Evolutionary conservation across 2,329 filamentous ascomycete species (phyloP).

Genomic region (Elsinoe australis): DNA sequence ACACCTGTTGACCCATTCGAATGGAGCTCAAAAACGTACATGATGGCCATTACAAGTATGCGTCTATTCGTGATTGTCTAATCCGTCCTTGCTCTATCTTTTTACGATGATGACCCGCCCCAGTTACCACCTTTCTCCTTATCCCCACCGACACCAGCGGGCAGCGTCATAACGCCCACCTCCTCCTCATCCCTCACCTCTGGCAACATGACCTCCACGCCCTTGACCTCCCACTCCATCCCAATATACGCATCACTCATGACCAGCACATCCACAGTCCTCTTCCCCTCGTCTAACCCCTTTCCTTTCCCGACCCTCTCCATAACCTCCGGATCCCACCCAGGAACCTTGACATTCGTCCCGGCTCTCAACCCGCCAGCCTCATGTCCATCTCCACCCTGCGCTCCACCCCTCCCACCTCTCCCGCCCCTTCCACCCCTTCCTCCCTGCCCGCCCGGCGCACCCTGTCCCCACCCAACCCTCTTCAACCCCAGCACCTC

Average conservation of each 20-base stretch:
- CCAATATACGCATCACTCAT: slow-evolving; percentile 84
- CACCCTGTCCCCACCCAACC: slow-evolving; percentile 58
- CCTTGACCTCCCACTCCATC: slow-evolving; percentile 54
- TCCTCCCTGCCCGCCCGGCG: slow-evolving; percentile 23
- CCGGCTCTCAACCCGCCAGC: slow-evolving; percentile 45
- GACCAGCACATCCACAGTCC: slow-evolving; percentile 64
- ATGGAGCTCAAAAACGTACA: too few relatives aligned
- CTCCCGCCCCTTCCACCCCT: slow-evolving; percentile 25
- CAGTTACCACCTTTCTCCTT: slow-evolving; percentile 13
- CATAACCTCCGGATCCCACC: slow-evolving; percentile 21
- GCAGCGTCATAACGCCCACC: slow-evolving; percentile 22
- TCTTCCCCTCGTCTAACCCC: slow-evolving; percentile 34
- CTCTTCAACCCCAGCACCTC: slow-evolving; percentile 83
- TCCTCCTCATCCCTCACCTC: slow-evolving; percentile 20
- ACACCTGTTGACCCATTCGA: too few relatives aligned
- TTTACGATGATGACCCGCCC: not conserved
- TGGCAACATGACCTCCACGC: slow-evolving; percentile 43
- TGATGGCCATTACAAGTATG: too few relatives aligned
- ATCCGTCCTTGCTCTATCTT: not conserved
- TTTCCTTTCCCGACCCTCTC: not conserved
- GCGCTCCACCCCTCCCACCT: slow-evolving; percentile 20
- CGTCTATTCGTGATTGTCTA: too few relatives aligned
- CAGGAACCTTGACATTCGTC: slow-evolving; percentile 55
- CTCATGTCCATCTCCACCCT: slow-evolving; percentile 25
- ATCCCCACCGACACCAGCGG: slow-evolving; percentile 6